Base-by-base conservation (phyloP, 2,329 filamentous ascomycete species). In the Capronia epimyces region DNA sequence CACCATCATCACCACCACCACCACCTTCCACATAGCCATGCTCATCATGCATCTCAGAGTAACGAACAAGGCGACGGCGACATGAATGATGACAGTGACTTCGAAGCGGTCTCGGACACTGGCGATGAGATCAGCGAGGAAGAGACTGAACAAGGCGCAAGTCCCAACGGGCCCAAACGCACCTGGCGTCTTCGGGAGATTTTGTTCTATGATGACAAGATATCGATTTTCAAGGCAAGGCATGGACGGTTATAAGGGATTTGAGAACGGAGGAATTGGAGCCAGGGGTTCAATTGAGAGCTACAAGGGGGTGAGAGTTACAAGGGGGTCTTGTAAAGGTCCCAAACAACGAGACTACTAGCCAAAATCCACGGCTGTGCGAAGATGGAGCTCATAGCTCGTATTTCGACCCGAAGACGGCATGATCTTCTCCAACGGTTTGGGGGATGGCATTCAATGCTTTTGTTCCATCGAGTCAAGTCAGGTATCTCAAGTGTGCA, bases 121-220 rank as follows among this genome's bases (percentile, higher is more conserved):
- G 70, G 67, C 49, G 65, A 66, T 1, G 66, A 68, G 34, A 72
- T 74, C 36, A 76, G 73, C 41, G 72, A 75, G 48, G 72, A 75
- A 31, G 67, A 69, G 12, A 78, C 80, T 55, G 76, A 74, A 3
- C 64, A 72, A 57, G 74, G 76, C 29, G 75, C 75, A 16, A 70
- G 71, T 4, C 25, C 44, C 15, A 48, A 52, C 29, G 43, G 66
- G 45, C 63, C 67, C 32, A 60, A 60, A 52, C 64, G 62, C 15
- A 61, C 61, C 4, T 75, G 90, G 53, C 76, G 81, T 48, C 71
- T 91, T 58, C 75, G 86, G 55, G 86, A 91, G 71, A 91, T 93
- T 57, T 68, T 90, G 56, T 91, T 89, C 67, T 90, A 89, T 62
- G 87, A 91, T 65, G 87, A 91, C 65, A 87, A 88, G 67, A 81